Evolutionary conservation across 768 basidiomycete species (phyloP).

Genomic region (Serendipita vermifera): DNA sequence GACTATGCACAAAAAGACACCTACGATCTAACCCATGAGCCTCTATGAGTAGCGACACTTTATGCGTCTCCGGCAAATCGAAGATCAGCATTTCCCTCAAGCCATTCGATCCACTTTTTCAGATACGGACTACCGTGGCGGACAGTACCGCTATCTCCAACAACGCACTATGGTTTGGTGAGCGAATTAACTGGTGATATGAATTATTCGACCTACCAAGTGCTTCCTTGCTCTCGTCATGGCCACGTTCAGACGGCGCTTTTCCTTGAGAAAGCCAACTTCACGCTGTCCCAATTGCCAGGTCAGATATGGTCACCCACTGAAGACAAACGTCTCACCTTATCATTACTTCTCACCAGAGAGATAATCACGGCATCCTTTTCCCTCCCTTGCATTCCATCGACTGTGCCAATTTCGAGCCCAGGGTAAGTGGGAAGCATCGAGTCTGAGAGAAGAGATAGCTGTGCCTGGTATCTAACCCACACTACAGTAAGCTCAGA

Average conservation of each 20-base stretch:
- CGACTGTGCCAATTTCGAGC: conserved; percentile 88
- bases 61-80: conserved; percentile 50
- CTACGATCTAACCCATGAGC: neutral
- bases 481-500: neutral
- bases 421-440: conserved; percentile 23
- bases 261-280: conserved; percentile 90
- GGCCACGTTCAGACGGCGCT: conserved; percentile 81
- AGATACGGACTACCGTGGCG: conserved; percentile 71
- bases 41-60: too few species aligned
- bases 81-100: conserved; percentile 83
- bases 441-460: conserved; percentile 50
- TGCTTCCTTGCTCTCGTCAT: conserved; percentile 89
- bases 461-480: conserved; percentile 83
- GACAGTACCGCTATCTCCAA: conserved; percentile 90
- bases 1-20: neutral
- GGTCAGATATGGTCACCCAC: neutral
- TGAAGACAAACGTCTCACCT: conserved; percentile 29
- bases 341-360: conserved; percentile 84
- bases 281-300: conserved; percentile 41
- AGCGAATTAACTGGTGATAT: conserved; percentile 13
- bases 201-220: conserved; percentile 41
- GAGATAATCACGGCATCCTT: conserved; percentile 88
- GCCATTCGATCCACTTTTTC: conserved; percentile 81
- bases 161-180: conserved; percentile 50
- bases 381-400: conserved; percentile 95